Evolutionary conservation across 345 rosid species (phyloP).

Genomic region (Mallotus nudiflorus): DNA sequence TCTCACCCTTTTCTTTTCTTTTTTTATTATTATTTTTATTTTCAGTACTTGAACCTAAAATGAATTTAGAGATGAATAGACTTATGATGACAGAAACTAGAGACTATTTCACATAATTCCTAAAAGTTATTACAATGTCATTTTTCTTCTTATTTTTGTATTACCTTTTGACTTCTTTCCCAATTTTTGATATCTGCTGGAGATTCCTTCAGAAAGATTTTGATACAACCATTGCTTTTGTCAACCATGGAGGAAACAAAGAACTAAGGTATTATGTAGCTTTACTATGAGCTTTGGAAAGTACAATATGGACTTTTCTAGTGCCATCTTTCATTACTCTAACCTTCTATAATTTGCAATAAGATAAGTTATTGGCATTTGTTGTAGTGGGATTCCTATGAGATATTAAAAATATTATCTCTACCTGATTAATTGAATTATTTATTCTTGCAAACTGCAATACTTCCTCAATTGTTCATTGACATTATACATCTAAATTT

Average conservation of each 20-base stretch:
- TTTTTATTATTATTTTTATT: too few species aligned
- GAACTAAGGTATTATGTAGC: slow-evolving; percentile 58
- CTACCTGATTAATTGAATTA: too few species aligned
- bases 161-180: background rate
- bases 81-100: background rate
- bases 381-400: background rate
- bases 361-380: background rate
- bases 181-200: slow-evolving; percentile 44
- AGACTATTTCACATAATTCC: background rate
- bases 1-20: too few species aligned
- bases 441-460: too few species aligned
- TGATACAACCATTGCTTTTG: slow-evolving; percentile 84
- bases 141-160: background rate
- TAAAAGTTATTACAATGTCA: background rate
- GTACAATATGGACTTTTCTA: background rate
- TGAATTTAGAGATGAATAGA: background rate
- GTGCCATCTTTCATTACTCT: background rate
- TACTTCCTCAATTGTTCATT: background rate
- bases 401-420: background rate
- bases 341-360: too few species aligned
- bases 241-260: slow-evolving; percentile 89
- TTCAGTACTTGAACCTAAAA: background rate
- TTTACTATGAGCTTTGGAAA: slow-evolving; percentile 6
- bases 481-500: background rate
- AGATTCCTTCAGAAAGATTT: slow-evolving; percentile 90